Percentiles rank a stretch among this genome's conserved stretches.
phyloP scores from a whole-genome alignment of 1,284 basidiomycete species.

The Ustilago hordei region DNA sequence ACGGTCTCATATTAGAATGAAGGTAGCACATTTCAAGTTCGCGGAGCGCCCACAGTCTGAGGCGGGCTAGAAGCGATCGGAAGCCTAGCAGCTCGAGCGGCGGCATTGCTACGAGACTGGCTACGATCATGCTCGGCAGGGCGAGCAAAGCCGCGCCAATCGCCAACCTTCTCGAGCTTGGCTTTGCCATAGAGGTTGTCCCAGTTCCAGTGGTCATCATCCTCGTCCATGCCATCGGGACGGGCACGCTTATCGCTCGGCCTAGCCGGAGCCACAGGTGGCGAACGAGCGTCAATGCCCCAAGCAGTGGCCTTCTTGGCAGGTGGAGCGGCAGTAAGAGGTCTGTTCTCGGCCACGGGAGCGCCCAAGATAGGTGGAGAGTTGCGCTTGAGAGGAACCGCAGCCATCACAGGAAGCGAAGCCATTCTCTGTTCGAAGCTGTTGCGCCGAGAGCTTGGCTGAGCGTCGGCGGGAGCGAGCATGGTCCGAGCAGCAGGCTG shows the following conservation, averaged over 20 bases:
- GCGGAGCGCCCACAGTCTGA: slow-evolving; percentile 34
- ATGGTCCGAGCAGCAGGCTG: slow-evolving; percentile 11
- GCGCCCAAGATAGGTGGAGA: slow-evolving; percentile 29
- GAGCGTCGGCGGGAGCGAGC: slow-evolving; percentile 17
- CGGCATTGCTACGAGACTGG: slow-evolving; percentile 26
- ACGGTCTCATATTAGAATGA: slow-evolving; percentile 6
- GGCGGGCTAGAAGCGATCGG: slow-evolving; percentile 18
- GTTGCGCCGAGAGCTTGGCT: slow-evolving; percentile 40
- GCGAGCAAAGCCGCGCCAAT: slow-evolving; percentile 50
- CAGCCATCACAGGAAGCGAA: slow-evolving; percentile 49
- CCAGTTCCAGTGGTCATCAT: slow-evolving; percentile 53
- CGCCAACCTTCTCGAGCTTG: slow-evolving; percentile 49
- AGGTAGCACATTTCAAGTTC: slow-evolving; percentile 14
- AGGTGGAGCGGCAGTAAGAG: slow-evolving; percentile 15
- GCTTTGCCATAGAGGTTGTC: slow-evolving; percentile 51
- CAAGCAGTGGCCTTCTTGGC: slow-evolving; percentile 43
- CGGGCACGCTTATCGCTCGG: slow-evolving; percentile 35
- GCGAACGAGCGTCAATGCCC: slow-evolving; percentile 48
- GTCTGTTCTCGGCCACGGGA: slow-evolving; percentile 13
- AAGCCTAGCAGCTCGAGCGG: slow-evolving; percentile 10
- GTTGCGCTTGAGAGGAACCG: slow-evolving; percentile 52
- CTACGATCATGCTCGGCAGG: slow-evolving; percentile 36
- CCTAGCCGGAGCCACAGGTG: slow-evolving; percentile 15
- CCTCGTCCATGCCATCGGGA: slow-evolving; percentile 49
- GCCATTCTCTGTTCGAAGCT: slow-evolving; percentile 60